Evolutionary conservation across 2,329 filamentous ascomycete species (phyloP).

Genomic region (Ophiocordyceps camponoti-floridani): DNA sequence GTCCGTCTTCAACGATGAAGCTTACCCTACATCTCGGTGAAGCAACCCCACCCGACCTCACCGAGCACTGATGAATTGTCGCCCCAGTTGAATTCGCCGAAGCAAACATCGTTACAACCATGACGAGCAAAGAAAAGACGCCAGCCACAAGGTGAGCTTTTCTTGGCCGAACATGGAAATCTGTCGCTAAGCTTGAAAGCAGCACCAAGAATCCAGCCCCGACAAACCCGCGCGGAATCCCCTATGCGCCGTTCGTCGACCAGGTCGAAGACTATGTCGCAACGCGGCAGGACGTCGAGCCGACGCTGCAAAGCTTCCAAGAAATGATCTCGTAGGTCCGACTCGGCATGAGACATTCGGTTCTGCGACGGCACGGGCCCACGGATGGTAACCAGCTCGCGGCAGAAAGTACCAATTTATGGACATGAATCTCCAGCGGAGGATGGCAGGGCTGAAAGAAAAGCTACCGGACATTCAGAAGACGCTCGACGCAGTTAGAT

Average conservation of each 20-base stretch:
- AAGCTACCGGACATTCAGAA: slow-evolving; percentile 97
- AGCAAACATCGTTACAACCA: slow-evolving; percentile 8
- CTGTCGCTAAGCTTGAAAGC: not conserved
- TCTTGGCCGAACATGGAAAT: accelerated
- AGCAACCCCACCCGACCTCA: slow-evolving; percentile 8
- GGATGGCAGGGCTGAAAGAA: slow-evolving; percentile 66
- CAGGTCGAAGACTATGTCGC: slow-evolving; percentile 78
- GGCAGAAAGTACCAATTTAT: slow-evolving; percentile 97
- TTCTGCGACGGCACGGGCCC: not conserved
- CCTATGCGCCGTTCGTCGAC: slow-evolving; percentile 70
- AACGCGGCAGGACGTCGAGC: slow-evolving; percentile 61
- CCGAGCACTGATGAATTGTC: slow-evolving; percentile 12
- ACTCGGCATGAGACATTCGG: not conserved
- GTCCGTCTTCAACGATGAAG: not conserved
- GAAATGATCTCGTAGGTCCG: slow-evolving; percentile 74
- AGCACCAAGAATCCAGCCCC: slow-evolving; percentile 28
- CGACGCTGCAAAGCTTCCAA: slow-evolving; percentile 66
- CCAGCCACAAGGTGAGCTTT: slow-evolving; percentile 14
- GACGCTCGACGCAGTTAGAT: slow-evolving; percentile 79
- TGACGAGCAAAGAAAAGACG: slow-evolving; percentile 23
- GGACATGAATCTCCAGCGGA: slow-evolving; percentile 81
- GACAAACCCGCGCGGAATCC: slow-evolving; percentile 70
- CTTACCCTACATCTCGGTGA: slow-evolving; percentile 1
- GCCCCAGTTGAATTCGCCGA: slow-evolving; percentile 3
- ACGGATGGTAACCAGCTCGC: slow-evolving; percentile 1